Base-by-base conservation (phyloP, 208 protist genomes). In the Vickermania ingenoplastis region DNA sequence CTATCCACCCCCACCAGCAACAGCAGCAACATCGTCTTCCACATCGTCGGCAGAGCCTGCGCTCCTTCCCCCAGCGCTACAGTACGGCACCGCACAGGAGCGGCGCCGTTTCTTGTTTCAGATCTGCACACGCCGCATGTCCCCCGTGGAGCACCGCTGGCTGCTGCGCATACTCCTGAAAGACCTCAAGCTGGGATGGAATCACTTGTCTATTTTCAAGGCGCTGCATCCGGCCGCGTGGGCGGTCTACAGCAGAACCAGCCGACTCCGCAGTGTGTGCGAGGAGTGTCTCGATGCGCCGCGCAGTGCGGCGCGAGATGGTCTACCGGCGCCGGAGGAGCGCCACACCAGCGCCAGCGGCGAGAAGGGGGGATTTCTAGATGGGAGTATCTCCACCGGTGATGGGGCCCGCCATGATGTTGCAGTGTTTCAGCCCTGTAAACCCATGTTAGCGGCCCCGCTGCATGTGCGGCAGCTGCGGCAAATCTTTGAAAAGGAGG, bases 141-240 rank as follows among this genome's bases (percentile, higher is more conserved):
- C 73, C 2, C 50, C 75, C 17, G 13, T 73, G 27, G 83, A 90
- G 63, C 79, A 87, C 31, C 75, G 78, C 59, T 90, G 83, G 83
- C 41, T 90, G 0, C 17, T 87, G 1, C 71, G 79, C 1, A 90
- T 90, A 30, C 70, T 90, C n/a, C 41, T 85, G 2, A 81, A 84
- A 54, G 79, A 86, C 59, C 69, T 79, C 51, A 71, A 71, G 41
- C 65, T 85, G 25, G 60, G 65, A 41, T 59, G 82, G 50, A 60
- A 48, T 0, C 63, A 80, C 28, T 56, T 67, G 21, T 69, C 69
- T 31, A 75, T 90, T 24, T 61, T 90, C 23, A 54, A 41, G 25
- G 61, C 53, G 25, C 83, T 90, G 41, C 83, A 90, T 58, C 79
- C 72, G 1, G 36, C 59, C 31, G 83, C 83, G 17, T 27, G 77